Evolutionary conservation across 129 eudicot species (phyloP).

Genomic region (Solidago caesia): DNA sequence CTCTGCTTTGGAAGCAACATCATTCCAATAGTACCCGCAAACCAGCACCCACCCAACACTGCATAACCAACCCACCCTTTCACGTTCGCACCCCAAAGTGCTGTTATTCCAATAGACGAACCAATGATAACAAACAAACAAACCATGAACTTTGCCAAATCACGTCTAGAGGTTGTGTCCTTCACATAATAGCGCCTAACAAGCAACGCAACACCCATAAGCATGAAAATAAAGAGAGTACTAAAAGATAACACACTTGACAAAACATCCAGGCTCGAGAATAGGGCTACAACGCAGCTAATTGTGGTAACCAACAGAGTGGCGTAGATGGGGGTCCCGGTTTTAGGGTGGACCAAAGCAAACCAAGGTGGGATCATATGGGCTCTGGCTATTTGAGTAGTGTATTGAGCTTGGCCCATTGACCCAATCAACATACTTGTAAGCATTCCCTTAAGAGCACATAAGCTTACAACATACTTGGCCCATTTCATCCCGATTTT

Average conservation of each 20-base stretch:
- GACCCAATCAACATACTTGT: constrained; percentile 83
- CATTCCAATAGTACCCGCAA: constrained; percentile 52
- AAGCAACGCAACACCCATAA: constrained; percentile 80
- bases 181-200: constrained; percentile 70
- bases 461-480: constrained; percentile 59
- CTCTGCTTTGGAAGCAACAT: constrained; percentile 48
- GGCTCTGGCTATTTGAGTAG: constrained; percentile 11
- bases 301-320: constrained; percentile 53
- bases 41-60: constrained; percentile 51
- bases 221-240: constrained; percentile 85
- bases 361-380: constrained; percentile 19
- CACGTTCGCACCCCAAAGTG: constrained; percentile 40
- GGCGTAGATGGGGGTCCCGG: constrained; percentile 75
- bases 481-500: constrained; percentile 83
- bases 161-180: constrained; percentile 43
- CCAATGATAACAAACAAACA: constrained; percentile 46
- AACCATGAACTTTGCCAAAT: constrained; percentile 39
- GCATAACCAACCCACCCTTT: constrained; percentile 58
- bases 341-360: constrained; percentile 32
- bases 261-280: constrained; percentile 71
- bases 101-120: constrained; percentile 54
- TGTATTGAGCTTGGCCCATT: constrained; percentile 63
- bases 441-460: constrained; percentile 83
- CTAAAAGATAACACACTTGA: constrained; percentile 84
- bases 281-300: constrained; percentile 60